Evolutionary conservation across 306 rosid genomes (phyloP).

Genomic region (Mimosa bimucronata): DNA sequence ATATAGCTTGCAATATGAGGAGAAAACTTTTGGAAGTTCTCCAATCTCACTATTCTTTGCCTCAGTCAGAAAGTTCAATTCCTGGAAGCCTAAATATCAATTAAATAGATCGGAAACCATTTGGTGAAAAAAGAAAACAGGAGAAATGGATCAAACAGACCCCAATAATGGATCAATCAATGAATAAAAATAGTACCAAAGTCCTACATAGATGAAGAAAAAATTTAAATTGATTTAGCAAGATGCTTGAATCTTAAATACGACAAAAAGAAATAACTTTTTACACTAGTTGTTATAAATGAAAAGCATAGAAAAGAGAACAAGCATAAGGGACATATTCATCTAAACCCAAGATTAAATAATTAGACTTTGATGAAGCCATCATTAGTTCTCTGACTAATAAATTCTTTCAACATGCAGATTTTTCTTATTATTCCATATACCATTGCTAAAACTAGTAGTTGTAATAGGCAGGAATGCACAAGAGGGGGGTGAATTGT

Average conservation of each 20-base stretch:
- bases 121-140: not conserved
- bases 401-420: not conserved
- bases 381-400: not conserved
- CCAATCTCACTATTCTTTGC: conserved; percentile 92
- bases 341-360: not conserved
- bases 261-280: too few relatives aligned
- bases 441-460: too few relatives aligned
- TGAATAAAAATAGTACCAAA: too few relatives aligned
- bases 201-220: conserved; percentile 19
- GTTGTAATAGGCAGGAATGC: too few relatives aligned
- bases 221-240: too few relatives aligned
- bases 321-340: not conserved
- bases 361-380: conserved; percentile 15
- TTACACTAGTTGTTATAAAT: not conserved
- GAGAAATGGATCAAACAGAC: conserved; percentile 20
- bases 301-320: not conserved
- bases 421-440: too few relatives aligned
- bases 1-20: conserved; percentile 85
- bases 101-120: conserved; percentile 34
- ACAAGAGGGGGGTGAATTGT: too few relatives aligned
- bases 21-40: conserved; percentile 80
- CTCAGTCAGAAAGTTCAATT: conserved; percentile 82
- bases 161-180: not conserved
- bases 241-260: too few relatives aligned
- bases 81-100: conserved; percentile 59